Conservation (phyloP, 2,329 filamentous ascomycete species). For the Aspergillus neotritici region DNA sequence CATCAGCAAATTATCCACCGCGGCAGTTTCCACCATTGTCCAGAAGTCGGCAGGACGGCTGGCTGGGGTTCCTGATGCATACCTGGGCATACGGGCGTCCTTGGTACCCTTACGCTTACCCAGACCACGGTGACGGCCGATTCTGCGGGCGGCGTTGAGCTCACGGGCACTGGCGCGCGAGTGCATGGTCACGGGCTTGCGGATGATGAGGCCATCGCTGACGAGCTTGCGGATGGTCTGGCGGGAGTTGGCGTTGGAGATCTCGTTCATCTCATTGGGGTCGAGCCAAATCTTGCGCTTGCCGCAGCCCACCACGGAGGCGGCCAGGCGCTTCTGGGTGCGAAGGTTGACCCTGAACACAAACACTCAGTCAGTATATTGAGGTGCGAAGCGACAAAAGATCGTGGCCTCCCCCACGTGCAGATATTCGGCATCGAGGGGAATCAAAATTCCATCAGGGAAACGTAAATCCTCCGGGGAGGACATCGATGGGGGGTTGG, state of each 20-base stretch:
- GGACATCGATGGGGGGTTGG: slow-evolving; percentile 15
- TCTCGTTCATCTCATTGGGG: slow-evolving; percentile 98
- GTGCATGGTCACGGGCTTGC: slow-evolving; percentile 99
- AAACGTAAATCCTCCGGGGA: slow-evolving; percentile 16
- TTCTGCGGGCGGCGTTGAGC: slow-evolving; percentile 87
- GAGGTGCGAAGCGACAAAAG: slow-evolving; percentile 1
- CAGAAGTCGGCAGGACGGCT: not conserved
- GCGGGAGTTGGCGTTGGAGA: slow-evolving; percentile 99
- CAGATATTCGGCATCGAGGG: slow-evolving; percentile 4
- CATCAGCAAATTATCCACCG: slow-evolving; percentile 14
- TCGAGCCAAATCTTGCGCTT: slow-evolving; percentile 99
- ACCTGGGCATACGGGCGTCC: slow-evolving; percentile 98
- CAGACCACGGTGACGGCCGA: slow-evolving; percentile 97
- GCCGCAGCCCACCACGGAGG: slow-evolving; percentile 96
- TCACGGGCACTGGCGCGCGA: slow-evolving; percentile 93
- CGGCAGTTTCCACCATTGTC: not conserved
- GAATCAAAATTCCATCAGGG: slow-evolving; percentile 15
- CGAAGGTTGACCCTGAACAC: slow-evolving; percentile 89
- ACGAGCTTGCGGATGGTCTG: slow-evolving; percentile 99
- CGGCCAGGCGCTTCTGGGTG: slow-evolving; percentile 99
- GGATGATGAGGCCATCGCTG: slow-evolving; percentile 99
- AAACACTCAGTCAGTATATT: slow-evolving; percentile 27
- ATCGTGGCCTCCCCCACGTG: slow-evolving; percentile 3
- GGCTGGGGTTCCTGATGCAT: slow-evolving; percentile 38
- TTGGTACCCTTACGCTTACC: slow-evolving; percentile 99